A percentile compares a stretch with the other conserved stretches of the same genome.
These are phyloP conservation scores for Phytophthora tentaculata DNA, from an alignment of 352 stramenopile genomes.

Conservation along the genomic window DNA sequence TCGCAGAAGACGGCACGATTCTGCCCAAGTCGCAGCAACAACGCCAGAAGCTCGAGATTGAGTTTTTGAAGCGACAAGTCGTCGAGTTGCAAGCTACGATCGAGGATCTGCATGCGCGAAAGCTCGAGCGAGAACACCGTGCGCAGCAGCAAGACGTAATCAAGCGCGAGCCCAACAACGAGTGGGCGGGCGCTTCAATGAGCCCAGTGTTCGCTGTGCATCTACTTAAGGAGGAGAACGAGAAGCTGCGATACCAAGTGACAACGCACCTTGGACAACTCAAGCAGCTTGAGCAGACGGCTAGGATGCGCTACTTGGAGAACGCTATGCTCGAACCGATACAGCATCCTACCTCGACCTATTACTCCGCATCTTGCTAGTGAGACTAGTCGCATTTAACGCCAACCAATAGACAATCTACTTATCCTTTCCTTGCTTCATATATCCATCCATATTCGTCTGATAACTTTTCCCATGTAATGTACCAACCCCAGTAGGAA, in stretches of 20 bases:
- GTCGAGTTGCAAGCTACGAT: conserved; percentile 37
- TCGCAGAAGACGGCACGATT: background rate
- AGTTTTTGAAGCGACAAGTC: conserved; percentile 32
- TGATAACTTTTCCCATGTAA: too few relatives aligned
- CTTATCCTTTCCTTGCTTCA: background rate
- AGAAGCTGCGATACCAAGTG: conserved; percentile 43
- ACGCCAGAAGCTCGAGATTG: conserved; percentile 45
- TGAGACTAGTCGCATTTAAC: background rate
- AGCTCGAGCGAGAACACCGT: conserved; percentile 26
- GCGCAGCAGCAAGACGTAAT: background rate
- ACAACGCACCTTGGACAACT: conserved; percentile 28
- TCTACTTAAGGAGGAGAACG: conserved; percentile 46
- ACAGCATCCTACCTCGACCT: conserved; percentile 2
- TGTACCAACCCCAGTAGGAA: too few relatives aligned
- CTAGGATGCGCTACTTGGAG: conserved; percentile 15
- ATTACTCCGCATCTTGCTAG: conserved; percentile 25
- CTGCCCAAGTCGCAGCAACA: conserved; percentile 42
- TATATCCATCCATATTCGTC: too few relatives aligned
- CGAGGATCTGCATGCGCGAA: conserved; percentile 27
- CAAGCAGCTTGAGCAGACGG: conserved; percentile 33
- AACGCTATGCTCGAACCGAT: conserved; percentile 15
- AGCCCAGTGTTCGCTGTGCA: conserved; percentile 28
- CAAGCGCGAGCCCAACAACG: background rate
- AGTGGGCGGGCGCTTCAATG: conserved; percentile 7
- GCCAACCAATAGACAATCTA: background rate